phyloP scores from a whole-genome alignment of 441 rosid species.

The Erodium moschatum region DNA sequence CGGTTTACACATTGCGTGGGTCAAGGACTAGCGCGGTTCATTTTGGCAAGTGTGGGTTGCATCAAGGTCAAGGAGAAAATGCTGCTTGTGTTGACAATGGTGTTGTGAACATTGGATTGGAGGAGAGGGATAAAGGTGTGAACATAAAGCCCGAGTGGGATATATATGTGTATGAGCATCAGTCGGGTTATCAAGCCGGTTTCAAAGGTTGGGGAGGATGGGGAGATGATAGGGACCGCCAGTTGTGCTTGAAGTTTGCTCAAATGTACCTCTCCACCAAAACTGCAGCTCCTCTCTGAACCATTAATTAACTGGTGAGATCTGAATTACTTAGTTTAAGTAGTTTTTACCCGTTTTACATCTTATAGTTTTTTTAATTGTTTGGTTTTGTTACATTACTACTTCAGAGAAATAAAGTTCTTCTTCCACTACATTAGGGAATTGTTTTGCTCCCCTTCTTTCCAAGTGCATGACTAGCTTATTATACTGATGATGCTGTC shows the following conservation, averaged over 20 bases:
- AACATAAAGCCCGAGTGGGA: conserved; percentile 59
- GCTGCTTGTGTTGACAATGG: conserved; percentile 75
- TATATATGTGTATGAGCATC: conserved; percentile 43
- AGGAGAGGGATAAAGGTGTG: conserved; percentile 46
- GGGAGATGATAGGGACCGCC: conserved; percentile 78
- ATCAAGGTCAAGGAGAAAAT: conserved; percentile 64
- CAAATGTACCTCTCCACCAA: conserved; percentile 40
- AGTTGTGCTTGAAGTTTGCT: conserved; percentile 66
- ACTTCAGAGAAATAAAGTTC: no score
- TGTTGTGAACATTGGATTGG: conserved; percentile 40
- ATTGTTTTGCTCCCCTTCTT: no score
- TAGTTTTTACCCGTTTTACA: no score
- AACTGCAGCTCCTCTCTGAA: conserved; percentile 4
- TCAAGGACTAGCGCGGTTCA: conserved; percentile 88
- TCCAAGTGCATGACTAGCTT: no score
- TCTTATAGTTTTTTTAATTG: no score
- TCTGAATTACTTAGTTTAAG: no score
- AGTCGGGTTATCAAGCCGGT: conserved; percentile 87
- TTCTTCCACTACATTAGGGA: no score
- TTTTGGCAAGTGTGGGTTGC: conserved; percentile 96
- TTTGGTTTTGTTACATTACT: no score
- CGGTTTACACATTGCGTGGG: conserved; percentile 73
- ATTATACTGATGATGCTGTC: no score
- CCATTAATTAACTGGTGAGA: background rate
- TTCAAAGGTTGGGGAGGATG: conserved; percentile 99